Evolutionary conservation across 345 rosid species (phyloP).

Genomic region (Gossypium thurberi): DNA sequence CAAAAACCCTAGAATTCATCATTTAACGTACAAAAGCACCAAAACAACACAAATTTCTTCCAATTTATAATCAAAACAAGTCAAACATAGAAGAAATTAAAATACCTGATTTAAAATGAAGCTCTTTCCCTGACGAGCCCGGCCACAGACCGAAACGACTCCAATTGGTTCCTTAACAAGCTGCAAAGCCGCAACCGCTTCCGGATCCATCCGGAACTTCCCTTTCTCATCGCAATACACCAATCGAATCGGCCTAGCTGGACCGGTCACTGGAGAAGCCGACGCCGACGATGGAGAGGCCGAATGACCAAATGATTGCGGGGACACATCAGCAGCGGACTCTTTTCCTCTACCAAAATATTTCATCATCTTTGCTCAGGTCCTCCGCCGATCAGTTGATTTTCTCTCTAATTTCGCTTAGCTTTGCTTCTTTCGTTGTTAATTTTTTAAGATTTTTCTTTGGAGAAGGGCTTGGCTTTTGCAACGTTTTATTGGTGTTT

Average conservation of each 20-base stretch:
- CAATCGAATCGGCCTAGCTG: slow-evolving; percentile 84
- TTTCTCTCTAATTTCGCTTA: neutral
- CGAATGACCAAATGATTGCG: slow-evolving; percentile 24
- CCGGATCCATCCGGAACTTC: slow-evolving; percentile 97
- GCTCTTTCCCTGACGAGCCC: slow-evolving; percentile 98
- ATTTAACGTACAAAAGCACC: slow-evolving; percentile 1
- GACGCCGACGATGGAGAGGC: slow-evolving; percentile 29
- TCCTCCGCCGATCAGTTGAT: neutral
- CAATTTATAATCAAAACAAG: neutral
- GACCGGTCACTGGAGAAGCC: slow-evolving; percentile 65
- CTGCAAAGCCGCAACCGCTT: slow-evolving; percentile 87
- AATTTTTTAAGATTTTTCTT: neutral
- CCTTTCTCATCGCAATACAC: slow-evolving; percentile 92
- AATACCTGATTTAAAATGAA: slow-evolving; percentile 84
- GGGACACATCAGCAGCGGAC: slow-evolving; percentile 28
- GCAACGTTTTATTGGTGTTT: neutral
- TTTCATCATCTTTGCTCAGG: slow-evolving; percentile 29
- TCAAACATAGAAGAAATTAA: neutral
- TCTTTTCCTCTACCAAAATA: slow-evolving; percentile 40
- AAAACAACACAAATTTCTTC: slow-evolving; percentile 1
- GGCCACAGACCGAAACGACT: slow-evolving; percentile 94
- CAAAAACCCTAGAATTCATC: slow-evolving; percentile 22
- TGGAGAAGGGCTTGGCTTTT: neutral
- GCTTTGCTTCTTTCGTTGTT: neutral
- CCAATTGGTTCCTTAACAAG: slow-evolving; percentile 97